Conservation (phyloP, 1,139 yeast genomes). For the Hansenula sp. region DNA sequence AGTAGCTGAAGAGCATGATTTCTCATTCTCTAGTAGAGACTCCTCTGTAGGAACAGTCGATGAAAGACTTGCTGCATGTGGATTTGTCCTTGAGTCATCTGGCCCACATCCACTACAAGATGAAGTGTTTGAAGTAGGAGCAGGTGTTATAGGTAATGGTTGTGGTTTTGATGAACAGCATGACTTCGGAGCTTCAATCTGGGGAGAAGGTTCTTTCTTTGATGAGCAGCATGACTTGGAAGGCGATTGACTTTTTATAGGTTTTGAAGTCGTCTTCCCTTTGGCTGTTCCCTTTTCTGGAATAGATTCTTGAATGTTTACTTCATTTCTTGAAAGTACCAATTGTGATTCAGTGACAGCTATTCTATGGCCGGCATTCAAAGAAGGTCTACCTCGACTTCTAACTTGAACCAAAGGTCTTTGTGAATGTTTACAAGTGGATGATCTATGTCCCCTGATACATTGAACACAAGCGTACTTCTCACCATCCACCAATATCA, state of each 20-base stretch:
- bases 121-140: background rate
- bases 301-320: slow-evolving; percentile 7
- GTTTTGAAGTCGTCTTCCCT: background rate
- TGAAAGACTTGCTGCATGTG: background rate
- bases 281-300: background rate
- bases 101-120: background rate
- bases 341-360: slow-evolving; percentile 35
- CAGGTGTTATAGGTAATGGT: background rate
- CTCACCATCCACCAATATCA: slow-evolving; percentile 84
- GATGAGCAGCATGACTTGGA: slow-evolving; percentile 4
- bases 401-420: slow-evolving; percentile 54
- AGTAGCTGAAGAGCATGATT: slow-evolving; percentile 2
- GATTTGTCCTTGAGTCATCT: background rate
- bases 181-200: background rate
- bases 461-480: slow-evolving; percentile 91
- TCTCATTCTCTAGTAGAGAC: background rate
- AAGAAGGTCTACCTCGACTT: slow-evolving; percentile 50
- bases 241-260: too few species aligned
- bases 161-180: background rate
- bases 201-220: background rate
- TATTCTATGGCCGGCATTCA: slow-evolving; percentile 45
- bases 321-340: slow-evolving; percentile 14
- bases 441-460: slow-evolving; percentile 89
- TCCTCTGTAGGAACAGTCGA: background rate
- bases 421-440: slow-evolving; percentile 78